Evolutionary conservation across 1,284 basidiomycete species (phyloP), one percentile per base, ranked within the genome.

Genomic region (Afroboletus lepidellus): DNA sequence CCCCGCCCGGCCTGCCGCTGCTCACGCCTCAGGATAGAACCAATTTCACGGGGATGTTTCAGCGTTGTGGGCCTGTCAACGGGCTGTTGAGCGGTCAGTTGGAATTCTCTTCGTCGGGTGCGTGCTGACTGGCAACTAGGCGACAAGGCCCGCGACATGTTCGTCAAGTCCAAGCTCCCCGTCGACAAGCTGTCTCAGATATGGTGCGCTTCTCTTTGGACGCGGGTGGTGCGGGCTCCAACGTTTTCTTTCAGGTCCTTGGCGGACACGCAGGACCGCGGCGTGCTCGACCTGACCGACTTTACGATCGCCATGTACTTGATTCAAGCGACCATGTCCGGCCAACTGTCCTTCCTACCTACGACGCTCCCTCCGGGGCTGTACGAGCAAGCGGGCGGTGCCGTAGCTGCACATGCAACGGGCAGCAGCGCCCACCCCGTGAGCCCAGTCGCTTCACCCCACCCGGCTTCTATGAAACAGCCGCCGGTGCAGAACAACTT

Each of bases 301-400:
- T 99, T 99, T 67, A 89, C 90, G 58, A 86, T 99, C 64, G 97
- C 92, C 47, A 98, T 99, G 97, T 92, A 90, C 69, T 81, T 95
- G 65, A 96, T 98, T 60, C 95, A 98, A 71, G 87, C 83, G 38
- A 79, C 83, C 45, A 98, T 99, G 95, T 85, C 88, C 45, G 84
- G 85, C 48, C 80, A 88, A 48, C 74, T 94, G 52, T 74, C 86
- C 39, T 78, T 77, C 44, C 80, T 99, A 41, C 97, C 97, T 11
- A 69, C 83, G 2, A 74, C 79, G 1, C 79, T 99, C 15, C 94
- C 96, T n/a, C 85, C 91, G 0, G 89, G 85, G 44, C 69, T 96
- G n/a, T 97, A 98, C 67, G 94, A 98, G 60, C 87, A 88, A 64
- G 92, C 91, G 3, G 76, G 77, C 18, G 79, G 73, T n/a, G 60